Evolutionary conservation across 768 basidiomycete species (phyloP), one percentile per base, ranked within the genome.

Genomic region (Suillus subalutaceus): DNA sequence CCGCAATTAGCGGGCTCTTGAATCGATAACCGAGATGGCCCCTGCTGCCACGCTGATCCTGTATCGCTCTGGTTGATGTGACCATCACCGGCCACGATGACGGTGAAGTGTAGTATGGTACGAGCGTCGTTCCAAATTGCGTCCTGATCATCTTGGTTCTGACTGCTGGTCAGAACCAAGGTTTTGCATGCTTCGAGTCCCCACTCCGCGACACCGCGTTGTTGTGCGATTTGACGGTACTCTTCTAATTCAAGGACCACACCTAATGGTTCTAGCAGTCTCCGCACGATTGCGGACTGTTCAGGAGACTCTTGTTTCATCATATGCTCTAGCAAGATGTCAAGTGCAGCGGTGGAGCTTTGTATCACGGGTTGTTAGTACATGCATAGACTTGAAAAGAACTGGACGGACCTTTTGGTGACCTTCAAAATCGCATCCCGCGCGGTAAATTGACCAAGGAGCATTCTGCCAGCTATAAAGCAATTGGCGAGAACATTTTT

Each of bases 401-500:
- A 43, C 38, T 55, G 3, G 30, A 35, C 63, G 1, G 8, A 67
- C 66, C 66, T 67, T 23, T 67, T 67, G 18, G 40, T 48, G 16
- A 64, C 63, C 40, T 50, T 40, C 16, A 59, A 35, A 37, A 58
- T 18, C 8, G 63, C 66, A 20, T 58, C 35, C 12, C 44, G 44
- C 3, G 44, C 63, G 23, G 59, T 52, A 26, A 40, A 23, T 64
- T 35, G 32, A 30, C 46, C 66, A 8, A 67, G 32, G 35, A 67
- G 53, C 53, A 67, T 41, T 35, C 52, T 38, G 15, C 55, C 38
- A 4, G 66, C 35, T 20, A 67, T 26, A 44, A 67, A 40, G 16
- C 66, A 67, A 55, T 67, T 61, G 18, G 66, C 66, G 23, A 67
- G 57, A 32, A 65, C 32, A 16, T 30, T 44, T 16, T 40, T 57